Percentiles rank a stretch among this genome's conserved stretches.
phyloP scores from a whole-genome alignment of 192 early-diverging fungal species.

The Linnemannia hyalina region DNA sequence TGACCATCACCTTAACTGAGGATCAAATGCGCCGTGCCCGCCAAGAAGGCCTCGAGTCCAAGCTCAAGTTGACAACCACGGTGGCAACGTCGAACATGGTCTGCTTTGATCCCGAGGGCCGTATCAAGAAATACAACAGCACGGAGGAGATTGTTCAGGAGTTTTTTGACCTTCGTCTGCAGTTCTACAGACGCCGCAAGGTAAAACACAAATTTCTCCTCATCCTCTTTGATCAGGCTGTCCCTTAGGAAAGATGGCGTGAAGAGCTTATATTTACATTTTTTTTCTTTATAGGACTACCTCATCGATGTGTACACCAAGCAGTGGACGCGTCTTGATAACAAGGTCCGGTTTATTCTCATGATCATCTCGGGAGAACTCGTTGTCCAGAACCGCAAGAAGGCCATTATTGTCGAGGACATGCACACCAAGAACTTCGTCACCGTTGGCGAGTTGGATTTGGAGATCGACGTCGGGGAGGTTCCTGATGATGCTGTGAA shows the following conservation, averaged over 20 bases:
- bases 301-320: slow-evolving; percentile 74
- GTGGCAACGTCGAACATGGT: slow-evolving; percentile 93
- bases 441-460: slow-evolving; percentile 66
- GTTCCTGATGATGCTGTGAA: slow-evolving; percentile 21
- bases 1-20: slow-evolving; percentile 72
- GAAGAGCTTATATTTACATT: not conserved
- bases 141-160: slow-evolving; percentile 88
- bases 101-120: slow-evolving; percentile 91
- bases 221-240: not conserved
- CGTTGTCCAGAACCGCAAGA: slow-evolving; percentile 88
- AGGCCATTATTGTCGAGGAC: slow-evolving; percentile 78
- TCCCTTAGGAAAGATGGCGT: not conserved
- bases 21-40: slow-evolving; percentile 81
- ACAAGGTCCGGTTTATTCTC: slow-evolving; percentile 89
- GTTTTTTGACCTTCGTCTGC: slow-evolving; percentile 87
- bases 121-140: slow-evolving; percentile 82
- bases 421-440: slow-evolving; percentile 77
- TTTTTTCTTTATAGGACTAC: slow-evolving; percentile 57
- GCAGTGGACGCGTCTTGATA: slow-evolving; percentile 79
- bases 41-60: slow-evolving; percentile 83
- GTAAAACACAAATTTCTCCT: slow-evolving; percentile 44
- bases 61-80: slow-evolving; percentile 80
- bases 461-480: slow-evolving; percentile 62
- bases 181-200: slow-evolving; percentile 93
- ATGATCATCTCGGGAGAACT: slow-evolving; percentile 92